Evolutionary conservation across 345 rosid species (phyloP).

Genomic region (Salix viminalis): DNA sequence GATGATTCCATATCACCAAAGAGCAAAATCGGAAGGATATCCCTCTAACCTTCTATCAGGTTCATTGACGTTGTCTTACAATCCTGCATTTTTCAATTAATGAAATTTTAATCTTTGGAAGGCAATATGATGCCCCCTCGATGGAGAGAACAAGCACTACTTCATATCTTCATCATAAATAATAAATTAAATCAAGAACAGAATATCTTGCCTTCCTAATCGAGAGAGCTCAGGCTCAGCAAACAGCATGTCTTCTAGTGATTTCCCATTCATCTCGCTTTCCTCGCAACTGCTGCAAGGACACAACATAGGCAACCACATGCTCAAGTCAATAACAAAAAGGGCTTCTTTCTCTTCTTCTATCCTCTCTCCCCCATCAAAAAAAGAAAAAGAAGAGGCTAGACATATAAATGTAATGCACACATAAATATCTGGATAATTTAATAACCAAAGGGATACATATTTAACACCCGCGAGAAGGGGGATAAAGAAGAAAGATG

Average conservation of each 20-base stretch:
- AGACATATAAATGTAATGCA: not conserved
- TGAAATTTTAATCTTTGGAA: not conserved
- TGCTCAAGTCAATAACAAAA: not conserved
- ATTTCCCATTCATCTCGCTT: conserved; percentile 42
- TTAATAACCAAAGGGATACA: not conserved
- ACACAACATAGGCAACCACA: not conserved
- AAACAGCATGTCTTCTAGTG: conserved; percentile 66
- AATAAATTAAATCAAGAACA: not conserved
- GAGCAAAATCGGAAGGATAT: not conserved
- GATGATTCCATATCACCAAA: not conserved
- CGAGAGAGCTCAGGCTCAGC: conserved; percentile 78
- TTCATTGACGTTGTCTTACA: not conserved
- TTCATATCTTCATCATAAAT: not conserved
- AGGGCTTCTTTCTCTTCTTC: not conserved
- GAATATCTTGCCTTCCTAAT: conserved; percentile 73
- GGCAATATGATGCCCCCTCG: not conserved
- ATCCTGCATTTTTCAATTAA: conserved; percentile 17
- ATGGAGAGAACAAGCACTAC: not conserved
- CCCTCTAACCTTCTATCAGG: not conserved
- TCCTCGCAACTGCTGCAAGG: conserved; percentile 37
- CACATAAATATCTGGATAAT: not conserved
- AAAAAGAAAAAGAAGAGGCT: too few species aligned
- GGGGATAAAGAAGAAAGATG: not conserved
- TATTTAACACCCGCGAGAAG: not conserved
- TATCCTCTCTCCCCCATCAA: not conserved